Conservation (phyloP, 192 early-diverging fungal genomes). For the Glomus cerebriforme region DNA sequence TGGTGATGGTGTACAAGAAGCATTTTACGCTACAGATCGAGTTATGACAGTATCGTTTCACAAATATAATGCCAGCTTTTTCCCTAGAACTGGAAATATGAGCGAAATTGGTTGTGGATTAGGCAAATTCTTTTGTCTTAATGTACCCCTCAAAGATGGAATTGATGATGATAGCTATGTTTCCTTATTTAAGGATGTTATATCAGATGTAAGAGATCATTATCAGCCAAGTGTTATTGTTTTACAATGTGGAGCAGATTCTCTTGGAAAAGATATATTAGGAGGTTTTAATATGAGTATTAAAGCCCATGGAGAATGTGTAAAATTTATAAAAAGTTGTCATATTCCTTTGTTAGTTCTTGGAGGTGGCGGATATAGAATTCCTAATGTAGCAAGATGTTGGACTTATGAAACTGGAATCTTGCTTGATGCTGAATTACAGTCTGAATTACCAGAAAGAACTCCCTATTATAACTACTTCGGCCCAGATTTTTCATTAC, state of each 20-base stretch:
- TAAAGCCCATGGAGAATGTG: slow-evolving; percentile 75
- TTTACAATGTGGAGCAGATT: slow-evolving; percentile 85
- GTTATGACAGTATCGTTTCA: slow-evolving; percentile 98
- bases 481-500: slow-evolving; percentile 86
- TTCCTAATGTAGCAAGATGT: slow-evolving; percentile 86
- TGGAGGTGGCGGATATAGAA: slow-evolving; percentile 93
- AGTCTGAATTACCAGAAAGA: slow-evolving; percentile 71
- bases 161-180: slow-evolving; percentile 86
- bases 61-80: slow-evolving; percentile 86
- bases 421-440: slow-evolving; percentile 73
- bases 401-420: slow-evolving; percentile 95
- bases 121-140: slow-evolving; percentile 85
- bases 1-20: slow-evolving; percentile 97
- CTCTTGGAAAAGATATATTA: slow-evolving; percentile 55
- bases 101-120: slow-evolving; percentile 76
- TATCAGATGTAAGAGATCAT: slow-evolving; percentile 66
- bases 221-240: slow-evolving; percentile 87
- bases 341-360: slow-evolving; percentile 78
- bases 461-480: slow-evolving; percentile 83
- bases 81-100: slow-evolving; percentile 85
- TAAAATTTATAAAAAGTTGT: slow-evolving; percentile 79
- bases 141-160: slow-evolving; percentile 86
- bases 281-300: slow-evolving; percentile 59
- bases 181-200: slow-evolving; percentile 73
- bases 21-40: slow-evolving; percentile 87